These are phyloP conservation scores for Silene vulgaris DNA, from an alignment of 179 eudicot genomes.

Conservation along the genomic window DNA sequence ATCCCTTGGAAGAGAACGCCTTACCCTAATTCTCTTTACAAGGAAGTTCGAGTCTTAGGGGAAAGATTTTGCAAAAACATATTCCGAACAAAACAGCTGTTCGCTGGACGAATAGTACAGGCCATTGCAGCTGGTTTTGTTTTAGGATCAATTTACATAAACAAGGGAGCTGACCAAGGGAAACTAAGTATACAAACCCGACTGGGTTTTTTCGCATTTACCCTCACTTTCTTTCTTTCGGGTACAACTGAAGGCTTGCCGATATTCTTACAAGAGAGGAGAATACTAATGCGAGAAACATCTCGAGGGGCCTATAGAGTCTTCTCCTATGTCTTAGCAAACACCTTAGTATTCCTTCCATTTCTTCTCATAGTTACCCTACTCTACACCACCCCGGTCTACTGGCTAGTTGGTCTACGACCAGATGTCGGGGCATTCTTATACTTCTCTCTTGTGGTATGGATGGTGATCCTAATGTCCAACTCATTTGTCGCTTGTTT, in stretches of 20 bases:
- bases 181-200: slow-evolving; percentile 52
- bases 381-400: slow-evolving; percentile 59
- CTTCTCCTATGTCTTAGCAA: slow-evolving; percentile 69
- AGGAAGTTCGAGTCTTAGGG: slow-evolving; percentile 56
- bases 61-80: slow-evolving; percentile 68
- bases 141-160: slow-evolving; percentile 65
- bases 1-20: slow-evolving; percentile 22
- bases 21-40: slow-evolving; percentile 40
- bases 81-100: slow-evolving; percentile 77
- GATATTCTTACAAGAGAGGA: slow-evolving; percentile 74
- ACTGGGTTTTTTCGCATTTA: slow-evolving; percentile 74
- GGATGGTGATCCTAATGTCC: slow-evolving; percentile 77
- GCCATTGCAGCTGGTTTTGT: slow-evolving; percentile 56
- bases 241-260: slow-evolving; percentile 88
- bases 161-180: slow-evolving; percentile 37
- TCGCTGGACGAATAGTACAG: slow-evolving; percentile 58
- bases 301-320: slow-evolving; percentile 81
- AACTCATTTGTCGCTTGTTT: slow-evolving; percentile 85
- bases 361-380: slow-evolving; percentile 54
- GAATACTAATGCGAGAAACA: slow-evolving; percentile 68
- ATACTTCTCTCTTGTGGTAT: slow-evolving; percentile 67
- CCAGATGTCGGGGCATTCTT: slow-evolving; percentile 42
- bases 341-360: slow-evolving; percentile 67
- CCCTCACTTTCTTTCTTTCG: slow-evolving; percentile 73
- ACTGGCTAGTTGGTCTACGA: slow-evolving; percentile 74